Evolutionary conservation across 139 green algal species (phyloP).

Genomic region (Chlorella sp.): DNA sequence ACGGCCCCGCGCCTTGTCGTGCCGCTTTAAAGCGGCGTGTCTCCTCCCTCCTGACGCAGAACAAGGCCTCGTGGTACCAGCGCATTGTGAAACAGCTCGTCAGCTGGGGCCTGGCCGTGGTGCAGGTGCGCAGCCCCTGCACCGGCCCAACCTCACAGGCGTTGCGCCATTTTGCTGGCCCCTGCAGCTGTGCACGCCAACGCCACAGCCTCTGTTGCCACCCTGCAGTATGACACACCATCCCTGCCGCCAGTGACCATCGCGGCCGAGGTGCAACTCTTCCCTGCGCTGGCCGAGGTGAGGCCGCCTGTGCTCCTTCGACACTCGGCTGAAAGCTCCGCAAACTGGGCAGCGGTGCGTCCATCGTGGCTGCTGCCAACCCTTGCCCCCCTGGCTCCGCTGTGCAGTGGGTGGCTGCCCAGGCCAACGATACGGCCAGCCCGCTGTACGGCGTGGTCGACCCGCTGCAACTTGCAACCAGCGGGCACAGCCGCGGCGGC

Average conservation of each 20-base stretch:
- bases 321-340: too few species aligned
- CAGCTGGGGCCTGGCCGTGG: slow-evolving; percentile 53
- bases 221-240: slow-evolving; percentile 55
- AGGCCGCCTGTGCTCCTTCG: neutral
- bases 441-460: slow-evolving; percentile 39
- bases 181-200: too few species aligned
- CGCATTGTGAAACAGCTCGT: slow-evolving; percentile 48
- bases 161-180: too few species aligned
- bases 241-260: neutral
- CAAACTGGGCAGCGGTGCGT: too few species aligned
- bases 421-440: neutral
- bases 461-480: slow-evolving; percentile 19
- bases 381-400: too few species aligned
- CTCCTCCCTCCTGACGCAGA: slow-evolving; percentile 19
- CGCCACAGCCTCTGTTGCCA: too few species aligned
- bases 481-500: slow-evolving; percentile 71
- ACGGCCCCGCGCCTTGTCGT: too few species aligned
- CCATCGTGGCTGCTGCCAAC: too few species aligned
- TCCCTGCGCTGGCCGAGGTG: neutral
- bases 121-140: slow-evolving; percentile 9
- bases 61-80: slow-evolving; percentile 54
- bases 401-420: slow-evolving; percentile 36
- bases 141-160: too few species aligned
- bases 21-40: neutral
- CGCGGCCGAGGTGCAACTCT: neutral